These are phyloP conservation scores for Globisporangium abappressorium DNA, from an alignment of 352 stramenopile species.

Conservation along the genomic window DNA sequence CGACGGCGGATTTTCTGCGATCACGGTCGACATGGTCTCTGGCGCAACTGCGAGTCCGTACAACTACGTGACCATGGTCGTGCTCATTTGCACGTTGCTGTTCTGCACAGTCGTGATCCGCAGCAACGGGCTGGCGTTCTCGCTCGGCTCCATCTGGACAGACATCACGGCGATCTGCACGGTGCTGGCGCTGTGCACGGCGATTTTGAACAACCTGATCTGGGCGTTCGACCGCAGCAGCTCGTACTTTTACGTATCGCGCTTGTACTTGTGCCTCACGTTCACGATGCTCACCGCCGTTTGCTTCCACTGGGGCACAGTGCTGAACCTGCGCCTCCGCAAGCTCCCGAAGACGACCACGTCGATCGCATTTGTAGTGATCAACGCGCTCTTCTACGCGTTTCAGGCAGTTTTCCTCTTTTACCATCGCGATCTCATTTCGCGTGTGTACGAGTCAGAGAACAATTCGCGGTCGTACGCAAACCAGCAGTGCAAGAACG, in stretches of 20 bases:
- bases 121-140: conserved; percentile 81
- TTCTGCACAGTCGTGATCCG: conserved; percentile 84
- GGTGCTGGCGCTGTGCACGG: conserved; percentile 62
- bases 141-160: conserved; percentile 82
- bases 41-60: conserved; percentile 74
- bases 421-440: conserved; percentile 63
- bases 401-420: conserved; percentile 77
- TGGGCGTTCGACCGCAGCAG: conserved; percentile 67
- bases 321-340: conserved; percentile 73
- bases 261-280: conserved; percentile 77
- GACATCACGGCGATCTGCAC: conserved; percentile 86
- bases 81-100: conserved; percentile 74
- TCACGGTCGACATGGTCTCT: conserved; percentile 65
- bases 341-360: conserved; percentile 71
- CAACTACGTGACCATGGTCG: conserved; percentile 87
- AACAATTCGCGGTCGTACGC: conserved; percentile 62
- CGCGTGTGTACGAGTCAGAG: conserved; percentile 69
- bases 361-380: conserved; percentile 54
- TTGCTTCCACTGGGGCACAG: conserved; percentile 86
- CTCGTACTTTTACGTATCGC: conserved; percentile 83
- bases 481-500: conserved; percentile 77
- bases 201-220: conserved; percentile 84
- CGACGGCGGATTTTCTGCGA: conserved; percentile 59
- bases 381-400: conserved; percentile 79
- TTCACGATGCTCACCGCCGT: conserved; percentile 89